These are phyloP conservation scores for Macrocybe gigantea DNA, from an alignment of 768 basidiomycete species.

Conservation along the genomic window DNA sequence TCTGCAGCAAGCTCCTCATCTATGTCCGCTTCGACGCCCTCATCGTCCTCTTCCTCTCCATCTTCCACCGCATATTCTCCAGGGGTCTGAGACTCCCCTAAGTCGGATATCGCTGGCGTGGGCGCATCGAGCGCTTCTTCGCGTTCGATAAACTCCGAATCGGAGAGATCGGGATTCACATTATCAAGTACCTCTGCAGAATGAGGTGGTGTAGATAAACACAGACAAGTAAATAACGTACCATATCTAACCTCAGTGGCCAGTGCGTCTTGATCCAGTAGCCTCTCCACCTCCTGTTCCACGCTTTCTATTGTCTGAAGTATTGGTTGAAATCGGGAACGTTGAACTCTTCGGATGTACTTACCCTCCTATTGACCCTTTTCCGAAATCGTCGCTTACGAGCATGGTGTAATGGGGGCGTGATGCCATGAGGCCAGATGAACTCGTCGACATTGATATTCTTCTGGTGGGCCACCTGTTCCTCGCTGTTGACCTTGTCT, in stretches of 20 bases:
- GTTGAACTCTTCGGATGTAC: constrained; percentile 14
- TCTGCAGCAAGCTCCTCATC: constrained; percentile 88
- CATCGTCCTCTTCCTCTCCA: constrained; percentile 56
- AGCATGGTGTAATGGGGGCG: constrained; percentile 86
- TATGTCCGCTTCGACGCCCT: constrained; percentile 71
- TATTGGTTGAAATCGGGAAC: neutral
- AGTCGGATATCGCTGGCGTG: constrained; percentile 66
- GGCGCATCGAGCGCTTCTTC: constrained; percentile 63
- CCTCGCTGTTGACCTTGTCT: constrained; percentile 66
- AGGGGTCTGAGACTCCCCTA: constrained; percentile 57
- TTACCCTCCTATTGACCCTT: constrained; percentile 74
- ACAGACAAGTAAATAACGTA: constrained; percentile 19
- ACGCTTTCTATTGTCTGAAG: constrained; percentile 87
- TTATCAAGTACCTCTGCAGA: constrained; percentile 75
- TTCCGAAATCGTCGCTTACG: constrained; percentile 92
- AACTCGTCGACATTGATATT: constrained; percentile 91
- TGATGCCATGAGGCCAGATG: constrained; percentile 95
- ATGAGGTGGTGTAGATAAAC: neutral
- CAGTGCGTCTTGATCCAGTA: constrained; percentile 73
- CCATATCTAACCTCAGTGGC: constrained; percentile 78
- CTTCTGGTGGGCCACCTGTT: constrained; percentile 52
- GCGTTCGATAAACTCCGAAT: constrained; percentile 79
- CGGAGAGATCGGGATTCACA: constrained; percentile 86
- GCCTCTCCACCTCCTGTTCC: constrained; percentile 86
- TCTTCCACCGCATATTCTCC: constrained; percentile 53